Evolutionary conservation across 2,329 filamentous ascomycete species (phyloP).

Genomic region (Atkinsonella texensis): DNA sequence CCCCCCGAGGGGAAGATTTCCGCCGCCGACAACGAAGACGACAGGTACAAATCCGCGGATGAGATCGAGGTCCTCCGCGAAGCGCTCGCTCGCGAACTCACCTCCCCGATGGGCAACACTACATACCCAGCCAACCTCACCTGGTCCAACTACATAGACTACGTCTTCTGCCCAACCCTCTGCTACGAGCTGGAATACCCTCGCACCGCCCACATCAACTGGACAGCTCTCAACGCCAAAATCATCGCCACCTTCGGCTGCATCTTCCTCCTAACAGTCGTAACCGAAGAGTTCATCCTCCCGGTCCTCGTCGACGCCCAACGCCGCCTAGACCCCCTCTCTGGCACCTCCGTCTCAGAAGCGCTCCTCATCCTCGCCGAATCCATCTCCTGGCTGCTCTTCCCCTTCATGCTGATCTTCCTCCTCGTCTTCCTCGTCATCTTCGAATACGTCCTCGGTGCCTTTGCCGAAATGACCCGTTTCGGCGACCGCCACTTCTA

Average conservation of each 20-base stretch:
- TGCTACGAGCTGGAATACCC: slow-evolving; percentile 98
- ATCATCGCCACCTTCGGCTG: slow-evolving; percentile 85
- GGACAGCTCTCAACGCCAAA: slow-evolving; percentile 74
- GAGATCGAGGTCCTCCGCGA: slow-evolving; percentile 63
- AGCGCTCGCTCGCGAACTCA: slow-evolving; percentile 81
- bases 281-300: slow-evolving; percentile 89
- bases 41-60: slow-evolving; percentile 20
- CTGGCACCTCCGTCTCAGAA: slow-evolving; percentile 40
- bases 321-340: slow-evolving; percentile 32
- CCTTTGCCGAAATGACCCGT: slow-evolving; percentile 84
- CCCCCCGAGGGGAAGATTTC: slow-evolving; percentile 5
- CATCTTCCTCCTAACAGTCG: slow-evolving; percentile 86
- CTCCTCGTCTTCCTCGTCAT: slow-evolving; percentile 94
- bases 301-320: slow-evolving; percentile 71
- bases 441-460: slow-evolving; percentile 91
- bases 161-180: slow-evolving; percentile 80
- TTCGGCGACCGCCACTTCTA: slow-evolving; percentile 96
- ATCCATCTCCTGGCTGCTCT: slow-evolving; percentile 81
- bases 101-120: slow-evolving; percentile 76
- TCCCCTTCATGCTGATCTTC: slow-evolving; percentile 95
- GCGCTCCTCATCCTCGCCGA: slow-evolving; percentile 72
- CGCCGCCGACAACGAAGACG: slow-evolving; percentile 13
- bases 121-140: slow-evolving; percentile 88
- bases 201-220: slow-evolving; percentile 61
- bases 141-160: slow-evolving; percentile 71